Conservation (phyloP, 192 early-diverging fungal species). For the Rhizophagus clarus region DNA sequence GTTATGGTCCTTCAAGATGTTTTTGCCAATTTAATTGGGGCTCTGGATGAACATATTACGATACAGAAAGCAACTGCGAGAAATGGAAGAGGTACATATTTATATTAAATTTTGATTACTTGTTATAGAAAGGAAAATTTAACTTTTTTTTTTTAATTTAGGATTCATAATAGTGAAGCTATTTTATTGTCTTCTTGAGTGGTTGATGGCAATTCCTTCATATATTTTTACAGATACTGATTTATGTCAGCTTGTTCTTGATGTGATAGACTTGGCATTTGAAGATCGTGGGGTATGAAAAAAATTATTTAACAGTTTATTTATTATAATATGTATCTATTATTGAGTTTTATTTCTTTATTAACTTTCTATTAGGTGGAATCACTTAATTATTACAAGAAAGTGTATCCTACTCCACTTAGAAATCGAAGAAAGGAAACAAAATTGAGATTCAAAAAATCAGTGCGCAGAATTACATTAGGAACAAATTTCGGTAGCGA, state of each 20-base stretch:
- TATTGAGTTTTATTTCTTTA: too few species aligned
- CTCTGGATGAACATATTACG: slow-evolving; percentile 68
- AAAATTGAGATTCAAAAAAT: slow-evolving; percentile 20
- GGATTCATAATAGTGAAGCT: slow-evolving; percentile 64
- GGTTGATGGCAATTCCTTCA: slow-evolving; percentile 71
- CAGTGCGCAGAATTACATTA: neutral
- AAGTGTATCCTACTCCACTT: neutral
- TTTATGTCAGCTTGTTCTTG: slow-evolving; percentile 65
- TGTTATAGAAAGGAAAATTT: neutral
- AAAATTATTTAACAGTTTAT: neutral
- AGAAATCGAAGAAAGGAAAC: neutral
- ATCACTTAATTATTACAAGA: neutral
- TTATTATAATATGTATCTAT: too few species aligned
- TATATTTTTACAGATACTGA: slow-evolving; percentile 63
- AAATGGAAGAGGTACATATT: slow-evolving; percentile 40
- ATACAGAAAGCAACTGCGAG: slow-evolving; percentile 42
- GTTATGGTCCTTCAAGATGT: slow-evolving; percentile 59
- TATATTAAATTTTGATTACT: neutral
- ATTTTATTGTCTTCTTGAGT: slow-evolving; percentile 70
- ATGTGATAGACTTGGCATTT: slow-evolving; percentile 66
- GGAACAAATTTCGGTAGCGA: slow-evolving; percentile 8
- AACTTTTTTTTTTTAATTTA: slow-evolving; percentile 12
- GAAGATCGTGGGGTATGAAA: slow-evolving; percentile 33
- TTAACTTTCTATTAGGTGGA: neutral
- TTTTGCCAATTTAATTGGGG: slow-evolving; percentile 65